Conservation (phyloP, 768 basidiomycete species). For the Lactifluus volemus region DNA sequence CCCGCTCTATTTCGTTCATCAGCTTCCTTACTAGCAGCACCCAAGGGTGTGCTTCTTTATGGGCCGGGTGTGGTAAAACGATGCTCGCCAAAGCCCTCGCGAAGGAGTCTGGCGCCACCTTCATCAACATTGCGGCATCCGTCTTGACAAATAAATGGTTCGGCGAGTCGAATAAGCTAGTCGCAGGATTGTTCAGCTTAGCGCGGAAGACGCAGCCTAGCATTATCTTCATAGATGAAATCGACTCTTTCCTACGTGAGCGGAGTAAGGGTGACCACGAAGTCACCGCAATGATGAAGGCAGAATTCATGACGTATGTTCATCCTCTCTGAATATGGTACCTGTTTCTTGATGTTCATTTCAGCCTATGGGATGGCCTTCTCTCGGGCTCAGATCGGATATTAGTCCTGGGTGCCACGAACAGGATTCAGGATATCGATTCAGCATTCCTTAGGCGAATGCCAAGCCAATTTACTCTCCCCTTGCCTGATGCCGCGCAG, state of each 20-base stretch:
- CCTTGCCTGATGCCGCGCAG: slow-evolving; percentile 70
- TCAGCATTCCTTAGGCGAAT: slow-evolving; percentile 86
- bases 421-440: slow-evolving; percentile 89
- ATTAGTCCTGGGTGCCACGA: slow-evolving; percentile 90
- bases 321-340: neutral
- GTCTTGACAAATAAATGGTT: slow-evolving; percentile 78
- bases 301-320: slow-evolving; percentile 85
- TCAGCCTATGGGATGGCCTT: slow-evolving; percentile 91
- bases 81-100: slow-evolving; percentile 99
- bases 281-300: slow-evolving; percentile 98
- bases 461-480: slow-evolving; percentile 91
- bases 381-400: slow-evolving; percentile 74
- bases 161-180: slow-evolving; percentile 90
- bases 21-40: slow-evolving; percentile 78
- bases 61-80: slow-evolving; percentile 97
- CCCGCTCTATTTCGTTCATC: slow-evolving; percentile 74
- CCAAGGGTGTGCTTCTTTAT: slow-evolving; percentile 92
- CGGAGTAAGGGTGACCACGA: slow-evolving; percentile 88
- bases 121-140: slow-evolving; percentile 80
- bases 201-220: slow-evolving; percentile 89
- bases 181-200: slow-evolving; percentile 88
- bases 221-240: slow-evolving; percentile 99
- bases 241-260: slow-evolving; percentile 90
- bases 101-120: slow-evolving; percentile 94
- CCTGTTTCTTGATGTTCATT: neutral